Base-by-base conservation (phyloP, 345 rosid species). In the Sonneratia alba region DNA sequence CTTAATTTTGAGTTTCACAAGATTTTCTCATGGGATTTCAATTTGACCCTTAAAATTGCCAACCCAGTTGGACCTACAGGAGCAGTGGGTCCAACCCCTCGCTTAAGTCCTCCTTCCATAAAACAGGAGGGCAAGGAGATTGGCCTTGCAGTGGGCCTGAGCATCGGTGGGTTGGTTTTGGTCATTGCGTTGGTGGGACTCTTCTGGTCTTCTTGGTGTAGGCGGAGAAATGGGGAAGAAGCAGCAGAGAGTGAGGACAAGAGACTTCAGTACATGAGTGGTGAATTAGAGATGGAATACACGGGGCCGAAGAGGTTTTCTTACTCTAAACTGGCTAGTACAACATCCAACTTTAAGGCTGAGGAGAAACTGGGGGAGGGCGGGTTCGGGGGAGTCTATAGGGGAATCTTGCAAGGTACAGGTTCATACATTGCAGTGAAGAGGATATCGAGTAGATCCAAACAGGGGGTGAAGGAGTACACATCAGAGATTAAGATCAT, bases 11-110 rank as follows among this genome's bases (percentile, higher is more conserved):
- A 74, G 27, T 22, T 71, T 37, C 71, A 63, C 61, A 73, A 13
- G 4, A 57, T 81, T 56, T 34, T 49, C 15, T 68, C 79, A 0
- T 81, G 76, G 79, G 65, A 75, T 7, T 77, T 75, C 36, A 36
- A 32, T 32, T 65, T 43, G 13, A 65, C 2, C 68, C 68, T 65
- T 34, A 4, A 36, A 36, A 40, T 36, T 32, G 16, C 43, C 43
- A 8, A 40, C 43, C 43, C 43, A 40, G 43, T 40, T 40, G 43
- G 43, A 40, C n/a, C n/a, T n/a, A n/a, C n/a, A n/a, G n/a, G n/a
- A n/a, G n/a, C n/a, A n/a, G n/a, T n/a, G n/a, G n/a, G n/a, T n/a
- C n/a, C n/a, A n/a, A n/a, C n/a, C n/a, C n/a, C n/a, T n/a, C n/a
- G n/a, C n/a, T n/a, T n/a, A n/a, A n/a, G n/a, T n/a, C n/a, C n/a